Evolutionary conservation across 2,329 filamentous ascomycete species (phyloP), one percentile per base, ranked within the genome.

Genomic region (Graphium sp.): DNA sequence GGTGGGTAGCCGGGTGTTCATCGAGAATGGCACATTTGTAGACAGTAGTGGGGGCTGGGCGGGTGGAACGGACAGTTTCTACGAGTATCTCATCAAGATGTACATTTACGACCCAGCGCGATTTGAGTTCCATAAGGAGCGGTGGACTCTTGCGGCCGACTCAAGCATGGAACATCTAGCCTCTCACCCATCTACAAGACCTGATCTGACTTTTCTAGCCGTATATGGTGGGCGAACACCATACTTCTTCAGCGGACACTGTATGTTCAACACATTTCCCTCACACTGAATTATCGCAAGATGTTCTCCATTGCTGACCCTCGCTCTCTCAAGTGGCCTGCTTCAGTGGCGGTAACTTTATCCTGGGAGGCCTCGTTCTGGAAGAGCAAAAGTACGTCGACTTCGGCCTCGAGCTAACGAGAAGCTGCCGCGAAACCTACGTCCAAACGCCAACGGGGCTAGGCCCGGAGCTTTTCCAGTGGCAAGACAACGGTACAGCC

Each of bases 81-180:
- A 91, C 53, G 82, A 91, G 52, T 91, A 91, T 42, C 65, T 92
- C 18, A 75, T 92, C 49, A 92, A 92, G 58, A 87, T 89, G 79
- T 91, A 74, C 41, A 50, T 87, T 31, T 91, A 91, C 47, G 76
- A 87, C 43, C 60, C 69, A 0, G 39, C 47, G 5, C 61, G 69
- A 4, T 91, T 79, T 41, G 50, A 42, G 2, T 35, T 49, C 3
- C 83, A 87, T 53, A 71, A 62, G 41, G 74, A 85, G 36, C 69
- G 71, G 26, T 93, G 82, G 82, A 53, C 81, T 23, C 45, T 60
- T 1, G 82, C 82, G 2, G 78, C 74, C 29, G 74, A 91, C 39
- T 83, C 76, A 6, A 74, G 73, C 5, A 87, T 89, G 26, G 47
- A 63, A 33, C 60, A 83, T 41, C 62, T 92, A 6, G 60, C 69